Base-by-base conservation (phyloP, 768 basidiomycete species). In the Xanthoconium purpureum region DNA sequence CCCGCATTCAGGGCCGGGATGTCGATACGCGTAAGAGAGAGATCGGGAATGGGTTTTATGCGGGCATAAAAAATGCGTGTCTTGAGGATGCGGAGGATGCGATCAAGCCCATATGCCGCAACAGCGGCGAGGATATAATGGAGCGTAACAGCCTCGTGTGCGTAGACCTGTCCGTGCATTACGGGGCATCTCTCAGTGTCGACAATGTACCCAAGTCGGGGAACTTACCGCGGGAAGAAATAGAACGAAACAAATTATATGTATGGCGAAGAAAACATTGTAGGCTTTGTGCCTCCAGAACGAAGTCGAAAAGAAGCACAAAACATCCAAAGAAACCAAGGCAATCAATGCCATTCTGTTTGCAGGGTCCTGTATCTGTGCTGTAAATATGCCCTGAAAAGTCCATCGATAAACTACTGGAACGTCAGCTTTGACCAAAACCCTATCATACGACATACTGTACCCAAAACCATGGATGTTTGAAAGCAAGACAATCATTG, bases 1-100 rank as follows among this genome's bases (percentile, higher is more conserved):
- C 84, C 84, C 0, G 74, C 70, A 47, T 73, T 76, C 43, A 84
- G 43, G 6, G 65, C 52, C 1, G 78, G 78, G 9, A 83, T 66
- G 37, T 79, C 75, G 29, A 85, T 64, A 42, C 78, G 72, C 6
- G 81, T 82, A 40, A 77, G 71, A 14, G 71, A 70, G 20, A 82
- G 75, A 10, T 77, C 77, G 3, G 76, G 73, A 11, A 84, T 68
- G 2, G 80, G 66, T 24, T 70, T 70, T 55, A 87, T 66, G 28
- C 71, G 73, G 12, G 83, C 84, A 11, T 59, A 61, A 12, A 71
- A 69, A 47, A 78, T 44, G 28, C 80, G 80, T 10, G 80, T 80
- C 55, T 79, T 81, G 59, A 74, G 28, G 39, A 79, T 47, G n/a
- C 83, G 78, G 15, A 74, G 49, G 38, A 80, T 14, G 44, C 75